phyloP scores from a whole-genome alignment of 2,329 filamentous ascomycete genomes.

The Penicillium sp. region DNA sequence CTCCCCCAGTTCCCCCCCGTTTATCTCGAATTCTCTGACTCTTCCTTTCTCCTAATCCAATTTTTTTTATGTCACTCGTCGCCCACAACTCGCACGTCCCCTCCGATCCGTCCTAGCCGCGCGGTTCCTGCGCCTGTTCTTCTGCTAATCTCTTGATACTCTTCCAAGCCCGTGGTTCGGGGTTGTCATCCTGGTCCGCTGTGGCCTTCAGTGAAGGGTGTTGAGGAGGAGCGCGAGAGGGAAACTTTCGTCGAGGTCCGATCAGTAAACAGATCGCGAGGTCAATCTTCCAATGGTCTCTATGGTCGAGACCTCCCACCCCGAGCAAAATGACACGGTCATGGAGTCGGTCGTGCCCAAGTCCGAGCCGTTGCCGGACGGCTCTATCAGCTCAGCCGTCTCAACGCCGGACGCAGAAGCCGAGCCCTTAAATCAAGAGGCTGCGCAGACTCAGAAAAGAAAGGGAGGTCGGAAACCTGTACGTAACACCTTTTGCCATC shows the following conservation, averaged over 20 bases:
- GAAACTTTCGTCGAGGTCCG: background rate
- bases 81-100: slow-evolving; percentile 42
- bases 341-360: slow-evolving; percentile 49
- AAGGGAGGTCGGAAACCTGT: slow-evolving; percentile 98
- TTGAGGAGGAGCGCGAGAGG: background rate
- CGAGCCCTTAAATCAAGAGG: slow-evolving; percentile 45
- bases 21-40: slow-evolving; percentile 37
- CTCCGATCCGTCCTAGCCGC: slow-evolving; percentile 43
- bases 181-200: background rate
- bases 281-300: slow-evolving; percentile 46
- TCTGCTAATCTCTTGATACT: slow-evolving; percentile 11
- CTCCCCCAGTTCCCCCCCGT: slow-evolving; percentile 25
- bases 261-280: slow-evolving; percentile 8
- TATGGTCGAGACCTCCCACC: slow-evolving; percentile 45
- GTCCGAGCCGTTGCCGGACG: slow-evolving; percentile 46
- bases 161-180: slow-evolving; percentile 11
- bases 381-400: slow-evolving; percentile 49
- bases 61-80: slow-evolving; percentile 47
- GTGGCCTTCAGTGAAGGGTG: background rate
- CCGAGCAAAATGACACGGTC: slow-evolving; percentile 45
- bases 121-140: slow-evolving; percentile 39
- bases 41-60: slow-evolving; percentile 35
- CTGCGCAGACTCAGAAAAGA: slow-evolving; percentile 73
- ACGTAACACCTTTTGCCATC: slow-evolving; percentile 47
- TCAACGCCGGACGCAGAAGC: slow-evolving; percentile 53